Conservation (phyloP, 768 basidiomycete species). For the Kwoniella sp. region DNA sequence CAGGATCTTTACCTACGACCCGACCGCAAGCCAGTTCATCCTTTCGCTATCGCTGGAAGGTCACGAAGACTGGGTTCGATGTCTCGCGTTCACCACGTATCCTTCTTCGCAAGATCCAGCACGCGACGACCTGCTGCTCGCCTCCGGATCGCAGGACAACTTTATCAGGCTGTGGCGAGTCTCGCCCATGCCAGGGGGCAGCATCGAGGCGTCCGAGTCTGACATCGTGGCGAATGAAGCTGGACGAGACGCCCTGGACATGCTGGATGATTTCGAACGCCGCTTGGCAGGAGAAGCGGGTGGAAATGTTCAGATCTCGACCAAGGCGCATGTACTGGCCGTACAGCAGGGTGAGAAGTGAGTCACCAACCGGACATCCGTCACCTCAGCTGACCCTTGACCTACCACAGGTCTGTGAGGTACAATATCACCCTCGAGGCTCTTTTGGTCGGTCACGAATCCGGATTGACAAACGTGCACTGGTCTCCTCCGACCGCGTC, state of each 20-base stretch:
- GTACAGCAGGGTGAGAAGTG: conserved; percentile 53
- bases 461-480: conserved; percentile 77
- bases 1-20: conserved; percentile 63
- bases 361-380: conserved; percentile 13
- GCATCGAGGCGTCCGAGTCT: conserved; percentile 10
- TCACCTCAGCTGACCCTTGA: conserved; percentile 4
- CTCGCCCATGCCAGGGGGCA: conserved; percentile 53
- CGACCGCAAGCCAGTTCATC: neutral
- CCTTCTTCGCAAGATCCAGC: conserved; percentile 19
- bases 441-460: conserved; percentile 92
- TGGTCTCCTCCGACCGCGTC: conserved; percentile 61
- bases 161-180: conserved; percentile 92
- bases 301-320: conserved; percentile 77
- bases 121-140: conserved; percentile 62
- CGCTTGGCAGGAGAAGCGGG: conserved; percentile 66
- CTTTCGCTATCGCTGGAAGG: conserved; percentile 55
- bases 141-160: conserved; percentile 91
- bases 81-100: conserved; percentile 61
- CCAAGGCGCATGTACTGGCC: conserved; percentile 75
- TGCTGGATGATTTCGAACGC: conserved; percentile 82
- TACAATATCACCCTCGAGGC: conserved; percentile 89
- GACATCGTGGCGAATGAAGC: conserved; percentile 7
- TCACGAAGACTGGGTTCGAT: conserved; percentile 93
- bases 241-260: conserved; percentile 58
- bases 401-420: conserved; percentile 44